These are phyloP conservation scores for Vararia minispora DNA, from an alignment of 768 basidiomycete species.

Conservation along the genomic window DNA sequence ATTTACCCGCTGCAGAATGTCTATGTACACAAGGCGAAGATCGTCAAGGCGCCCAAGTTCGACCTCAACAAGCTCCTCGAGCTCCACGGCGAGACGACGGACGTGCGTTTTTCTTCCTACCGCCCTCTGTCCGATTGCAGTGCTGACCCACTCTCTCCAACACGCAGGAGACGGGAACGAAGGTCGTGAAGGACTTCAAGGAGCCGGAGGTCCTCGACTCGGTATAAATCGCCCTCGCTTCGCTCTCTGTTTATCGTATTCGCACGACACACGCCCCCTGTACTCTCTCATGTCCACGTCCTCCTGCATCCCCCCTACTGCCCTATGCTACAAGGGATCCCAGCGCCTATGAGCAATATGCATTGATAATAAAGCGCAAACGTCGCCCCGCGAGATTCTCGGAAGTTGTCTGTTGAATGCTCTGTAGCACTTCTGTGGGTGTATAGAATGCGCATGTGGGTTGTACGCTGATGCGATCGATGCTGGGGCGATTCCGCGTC, in stretches of 20 bases:
- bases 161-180: slow-evolving; percentile 82
- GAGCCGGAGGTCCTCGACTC: slow-evolving; percentile 91
- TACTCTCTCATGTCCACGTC: slow-evolving; percentile 7
- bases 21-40: slow-evolving; percentile 98
- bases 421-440: too few species aligned
- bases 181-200: slow-evolving; percentile 93
- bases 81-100: slow-evolving; percentile 90
- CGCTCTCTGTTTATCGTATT: too few species aligned
- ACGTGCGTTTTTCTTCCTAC: slow-evolving; percentile 44
- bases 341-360: slow-evolving; percentile 26
- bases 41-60: slow-evolving; percentile 95
- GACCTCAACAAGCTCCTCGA: slow-evolving; percentile 93
- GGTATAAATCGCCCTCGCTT: slow-evolving; percentile 52
- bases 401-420: too few species aligned
- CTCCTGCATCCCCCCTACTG: slow-evolving; percentile 6
- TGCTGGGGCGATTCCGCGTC: too few species aligned
- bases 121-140: background rate
- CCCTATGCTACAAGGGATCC: slow-evolving; percentile 27
- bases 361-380: too few species aligned
- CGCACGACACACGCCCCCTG: too few species aligned
- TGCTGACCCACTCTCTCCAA: slow-evolving; percentile 12
- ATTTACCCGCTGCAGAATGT: slow-evolving; percentile 99
- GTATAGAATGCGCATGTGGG: too few species aligned
- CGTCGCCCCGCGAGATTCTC: too few species aligned
- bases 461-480: too few species aligned